Evolutionary conservation across 1,139 yeast genomes (phyloP).

Genomic region (Yamadazyma trypodendri): DNA sequence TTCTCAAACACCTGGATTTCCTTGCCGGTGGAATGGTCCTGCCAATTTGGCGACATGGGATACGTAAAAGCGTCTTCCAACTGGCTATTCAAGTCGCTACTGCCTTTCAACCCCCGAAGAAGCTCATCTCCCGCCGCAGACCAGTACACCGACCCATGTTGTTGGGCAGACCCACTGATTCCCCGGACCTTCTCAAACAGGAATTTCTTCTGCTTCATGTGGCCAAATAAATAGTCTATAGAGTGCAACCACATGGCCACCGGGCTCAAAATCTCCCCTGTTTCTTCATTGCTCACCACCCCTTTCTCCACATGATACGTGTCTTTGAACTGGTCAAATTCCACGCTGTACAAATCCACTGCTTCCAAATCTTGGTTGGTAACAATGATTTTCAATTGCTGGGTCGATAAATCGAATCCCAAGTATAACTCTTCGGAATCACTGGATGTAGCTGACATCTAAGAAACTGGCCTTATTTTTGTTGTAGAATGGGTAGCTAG

Average conservation of each 20-base stretch:
- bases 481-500: slow-evolving; percentile 57
- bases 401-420: slow-evolving; percentile 89
- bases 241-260: slow-evolving; percentile 91
- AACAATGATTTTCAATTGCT: slow-evolving; percentile 77
- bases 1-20: slow-evolving; percentile 66
- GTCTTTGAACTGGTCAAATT: slow-evolving; percentile 61
- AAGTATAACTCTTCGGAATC: slow-evolving; percentile 37
- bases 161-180: slow-evolving; percentile 86
- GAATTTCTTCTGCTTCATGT: slow-evolving; percentile 52
- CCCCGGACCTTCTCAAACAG: slow-evolving; percentile 64
- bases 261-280: slow-evolving; percentile 70
- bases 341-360: slow-evolving; percentile 60
- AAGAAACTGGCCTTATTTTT: slow-evolving; percentile 46
- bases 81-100: slow-evolving; percentile 41
- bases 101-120: slow-evolving; percentile 30
- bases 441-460: slow-evolving; percentile 24
- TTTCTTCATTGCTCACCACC: slow-evolving; percentile 51
- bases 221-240: slow-evolving; percentile 58
- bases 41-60: slow-evolving; percentile 86
- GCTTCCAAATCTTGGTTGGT: slow-evolving; percentile 55
- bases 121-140: slow-evolving; percentile 44
- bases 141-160: slow-evolving; percentile 91
- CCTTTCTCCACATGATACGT: slow-evolving; percentile 68
- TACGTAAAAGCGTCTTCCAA: slow-evolving; percentile 55
- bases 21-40: slow-evolving; percentile 79